These are phyloP conservation scores for Diaporthe sp. DNA, from an alignment of 2,329 filamentous ascomycete genomes.

Conservation along the genomic window DNA sequence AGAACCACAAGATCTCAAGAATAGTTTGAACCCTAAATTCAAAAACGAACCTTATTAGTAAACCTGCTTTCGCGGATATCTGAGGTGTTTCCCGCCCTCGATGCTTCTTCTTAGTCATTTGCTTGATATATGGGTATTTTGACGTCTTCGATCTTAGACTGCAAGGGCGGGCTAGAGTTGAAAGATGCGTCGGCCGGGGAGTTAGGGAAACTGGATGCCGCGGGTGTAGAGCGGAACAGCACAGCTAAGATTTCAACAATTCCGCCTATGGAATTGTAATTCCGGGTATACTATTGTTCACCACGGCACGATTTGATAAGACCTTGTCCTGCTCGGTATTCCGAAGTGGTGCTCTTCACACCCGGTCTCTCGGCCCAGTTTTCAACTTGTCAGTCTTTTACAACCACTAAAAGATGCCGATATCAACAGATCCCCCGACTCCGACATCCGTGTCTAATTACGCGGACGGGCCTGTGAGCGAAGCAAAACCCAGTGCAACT, in stretches of 20 bases:
- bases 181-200: slow-evolving; percentile 23
- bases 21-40: not conserved
- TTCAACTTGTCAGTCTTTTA: not conserved
- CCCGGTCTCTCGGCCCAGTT: not conserved
- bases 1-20: too few species aligned
- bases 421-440: slow-evolving; percentile 4
- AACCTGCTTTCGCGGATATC: not conserved
- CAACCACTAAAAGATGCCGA: slow-evolving; percentile 19
- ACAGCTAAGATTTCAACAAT: not conserved
- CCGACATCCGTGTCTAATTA: not conserved
- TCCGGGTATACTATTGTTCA: not conserved
- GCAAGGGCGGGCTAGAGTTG: not conserved
- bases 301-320: not conserved
- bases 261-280: not conserved
- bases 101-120: not conserved
- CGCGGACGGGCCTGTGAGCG: not conserved
- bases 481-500: too few species aligned
- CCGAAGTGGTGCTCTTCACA: not conserved
- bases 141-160: not conserved
- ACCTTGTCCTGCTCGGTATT: not conserved
- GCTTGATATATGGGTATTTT: not conserved
- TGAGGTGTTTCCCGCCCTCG: not conserved
- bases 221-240: not conserved
- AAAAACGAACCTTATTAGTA: not conserved
- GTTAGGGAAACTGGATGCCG: slow-evolving; percentile 28